Conservation (phyloP, 2,329 filamentous ascomycete genomes). For the Colletotrichum orbiculare region DNA sequence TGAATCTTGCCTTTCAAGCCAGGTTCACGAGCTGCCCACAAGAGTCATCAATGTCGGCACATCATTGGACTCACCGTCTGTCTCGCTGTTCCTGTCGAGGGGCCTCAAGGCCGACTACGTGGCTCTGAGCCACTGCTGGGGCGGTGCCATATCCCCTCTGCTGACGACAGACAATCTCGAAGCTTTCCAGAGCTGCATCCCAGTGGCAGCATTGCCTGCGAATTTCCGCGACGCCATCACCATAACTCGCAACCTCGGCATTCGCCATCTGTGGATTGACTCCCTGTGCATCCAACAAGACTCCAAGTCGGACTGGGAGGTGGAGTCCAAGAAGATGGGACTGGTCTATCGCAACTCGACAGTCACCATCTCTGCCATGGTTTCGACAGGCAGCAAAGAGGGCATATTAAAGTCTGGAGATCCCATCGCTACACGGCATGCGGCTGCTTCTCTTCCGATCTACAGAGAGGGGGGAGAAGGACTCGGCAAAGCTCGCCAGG, state of each 20-base stretch:
- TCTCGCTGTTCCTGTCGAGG: neutral
- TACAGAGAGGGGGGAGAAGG: neutral
- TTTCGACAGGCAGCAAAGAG: neutral
- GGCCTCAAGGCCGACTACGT: constrained; percentile 31
- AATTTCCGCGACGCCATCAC: constrained; percentile 30
- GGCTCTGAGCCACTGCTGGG: constrained; percentile 39
- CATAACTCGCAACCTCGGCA: constrained; percentile 21
- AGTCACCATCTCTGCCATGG: constrained; percentile 21
- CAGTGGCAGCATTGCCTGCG: neutral
- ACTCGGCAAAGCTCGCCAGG: too few relatives aligned
- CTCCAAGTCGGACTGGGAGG: constrained; percentile 35
- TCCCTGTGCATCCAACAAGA: constrained; percentile 39
- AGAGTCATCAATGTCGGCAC: constrained; percentile 20
- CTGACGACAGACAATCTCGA: constrained; percentile 11
- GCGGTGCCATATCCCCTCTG: constrained; percentile 13
- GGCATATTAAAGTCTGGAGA: neutral
- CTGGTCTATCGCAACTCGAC: constrained; percentile 25
- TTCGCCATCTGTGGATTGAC: constrained; percentile 39
- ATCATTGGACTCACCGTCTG: neutral
- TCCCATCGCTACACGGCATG: neutral
- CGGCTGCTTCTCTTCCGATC: neutral
- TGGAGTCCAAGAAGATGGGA: constrained; percentile 28
- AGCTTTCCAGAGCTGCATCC: constrained; percentile 6
- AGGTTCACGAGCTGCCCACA: constrained; percentile 3
- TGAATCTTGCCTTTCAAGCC: neutral